Conservation (phyloP, 352 stramenopile genomes). For the Detonula confervacea region DNA sequence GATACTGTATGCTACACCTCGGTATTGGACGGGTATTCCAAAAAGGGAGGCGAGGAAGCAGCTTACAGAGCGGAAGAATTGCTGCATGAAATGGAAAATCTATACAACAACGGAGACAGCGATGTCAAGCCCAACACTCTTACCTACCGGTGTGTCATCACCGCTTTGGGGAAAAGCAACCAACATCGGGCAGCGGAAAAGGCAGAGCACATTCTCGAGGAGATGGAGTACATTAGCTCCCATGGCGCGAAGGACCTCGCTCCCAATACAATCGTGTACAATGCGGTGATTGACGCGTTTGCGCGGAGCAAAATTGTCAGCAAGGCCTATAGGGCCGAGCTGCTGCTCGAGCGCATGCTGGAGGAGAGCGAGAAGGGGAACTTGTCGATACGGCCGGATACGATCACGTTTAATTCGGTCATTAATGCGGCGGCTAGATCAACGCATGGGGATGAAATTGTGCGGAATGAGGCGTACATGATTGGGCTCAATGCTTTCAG, state of each 20-base stretch:
- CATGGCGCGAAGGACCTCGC: constrained; percentile 40
- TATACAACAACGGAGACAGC: constrained; percentile 44
- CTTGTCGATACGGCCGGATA: constrained; percentile 56
- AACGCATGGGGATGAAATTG: constrained; percentile 46
- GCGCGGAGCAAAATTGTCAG: constrained; percentile 49
- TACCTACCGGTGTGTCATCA: constrained; percentile 48
- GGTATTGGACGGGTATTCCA: constrained; percentile 49
- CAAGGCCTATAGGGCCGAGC: constrained; percentile 52
- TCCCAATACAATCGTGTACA: constrained; percentile 73
- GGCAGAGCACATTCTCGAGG: constrained; percentile 49
- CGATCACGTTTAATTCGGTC: constrained; percentile 78
- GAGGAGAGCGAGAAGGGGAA: constrained; percentile 49
- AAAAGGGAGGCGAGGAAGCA: constrained; percentile 43
- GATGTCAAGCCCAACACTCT: constrained; percentile 46
- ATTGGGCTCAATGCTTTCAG: constrained; percentile 66
- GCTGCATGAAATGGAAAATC: constrained; percentile 62
- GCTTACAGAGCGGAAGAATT: constrained; percentile 54
- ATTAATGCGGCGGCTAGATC: constrained; percentile 58
- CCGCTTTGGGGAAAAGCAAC: constrained; percentile 40
- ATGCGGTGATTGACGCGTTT: constrained; percentile 70
- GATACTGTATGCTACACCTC: constrained; percentile 54
- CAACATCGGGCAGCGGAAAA: constrained; percentile 39
- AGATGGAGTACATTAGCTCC: constrained; percentile 43
- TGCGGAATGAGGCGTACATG: constrained; percentile 55
- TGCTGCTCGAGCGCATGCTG: constrained; percentile 70